Percentiles rank a stretch among this genome's conserved stretches.
Conservation (phyloP, 1,284 basidiomycete species). For the Sanghuangporus weigelae region DNA sequence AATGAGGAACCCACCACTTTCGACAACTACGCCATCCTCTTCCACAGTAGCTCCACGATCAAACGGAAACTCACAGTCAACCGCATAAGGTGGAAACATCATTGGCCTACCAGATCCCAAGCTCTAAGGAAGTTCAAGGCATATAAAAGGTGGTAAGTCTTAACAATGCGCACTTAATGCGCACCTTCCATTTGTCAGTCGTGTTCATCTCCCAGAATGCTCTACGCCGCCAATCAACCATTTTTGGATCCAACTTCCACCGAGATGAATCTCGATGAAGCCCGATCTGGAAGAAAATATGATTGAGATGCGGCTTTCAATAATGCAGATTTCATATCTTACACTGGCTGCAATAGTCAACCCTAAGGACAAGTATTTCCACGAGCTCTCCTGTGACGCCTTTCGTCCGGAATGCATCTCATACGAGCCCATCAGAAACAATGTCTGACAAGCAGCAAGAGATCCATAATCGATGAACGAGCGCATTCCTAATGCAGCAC, state of each 20-base stretch:
- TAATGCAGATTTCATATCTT: not conserved
- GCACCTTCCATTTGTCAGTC: conserved; percentile 15
- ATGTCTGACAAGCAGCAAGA: conserved; percentile 16
- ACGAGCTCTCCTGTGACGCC: conserved; percentile 4
- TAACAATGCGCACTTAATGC: not conserved
- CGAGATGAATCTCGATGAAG: conserved; percentile 23
- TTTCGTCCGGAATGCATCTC: conserved; percentile 1
- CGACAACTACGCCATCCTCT: conserved; percentile 2
- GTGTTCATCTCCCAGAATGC: conserved; percentile 25
- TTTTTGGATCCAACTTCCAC: conserved; percentile 22
- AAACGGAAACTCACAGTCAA: conserved; percentile 12
- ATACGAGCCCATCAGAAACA: conserved; percentile 12
- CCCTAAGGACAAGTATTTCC: conserved; percentile 15
- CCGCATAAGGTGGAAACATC: not conserved
- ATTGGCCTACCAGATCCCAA: conserved; percentile 6
- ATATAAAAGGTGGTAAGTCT: not conserved
- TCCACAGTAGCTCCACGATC: conserved; percentile 6
- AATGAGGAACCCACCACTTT: conserved; percentile 3
- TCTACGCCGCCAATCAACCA: conserved; percentile 21
- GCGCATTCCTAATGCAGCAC: conserved; percentile 17
- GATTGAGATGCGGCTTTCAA: not conserved
- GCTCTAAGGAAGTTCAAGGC: not conserved
- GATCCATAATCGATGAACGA: conserved; percentile 16
- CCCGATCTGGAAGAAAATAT: not conserved
- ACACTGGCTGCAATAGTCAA: conserved; percentile 17